Base-by-base conservation (phyloP, 192 early-diverging fungal species). In the Gaertneriomyces sp. region DNA sequence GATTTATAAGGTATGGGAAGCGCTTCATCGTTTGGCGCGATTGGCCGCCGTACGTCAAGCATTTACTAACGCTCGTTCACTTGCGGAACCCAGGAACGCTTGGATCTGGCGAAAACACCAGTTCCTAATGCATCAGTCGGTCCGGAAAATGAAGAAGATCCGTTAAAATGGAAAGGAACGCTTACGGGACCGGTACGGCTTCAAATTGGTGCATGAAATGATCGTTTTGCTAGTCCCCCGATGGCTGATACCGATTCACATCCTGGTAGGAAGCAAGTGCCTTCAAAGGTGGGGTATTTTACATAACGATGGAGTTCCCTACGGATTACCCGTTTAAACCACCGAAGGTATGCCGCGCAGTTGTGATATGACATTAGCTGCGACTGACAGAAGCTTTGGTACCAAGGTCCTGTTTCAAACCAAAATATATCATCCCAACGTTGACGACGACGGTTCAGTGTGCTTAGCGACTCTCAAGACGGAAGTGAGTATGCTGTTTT, bases 281-380 rank as follows among this genome's bases (percentile, higher is more conserved):
- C 6, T 92, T 88, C 74, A 78, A 85, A 70, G 85, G 86, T 14
- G 90, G 89, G n/a, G 62, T 78, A 6, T 92, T 92, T 69, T 76
- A 79, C 19, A 45, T 92, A 10, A 83, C 86, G 50, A 79, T 92
- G 44, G 74, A 77, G n/a, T 91, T 92, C 61, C 74, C 76, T 42
- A 68, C 77, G 6, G 89, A 92, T 45, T 92, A 90, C 66, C 90
- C 90, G 25, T 92, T 92, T 72, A 92, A 92, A 62, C 89, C 90
- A 20, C 90, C 90, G 56, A 80, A 76, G 65, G 89, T 89, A 43
- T 3, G 58, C 25, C 25, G 7, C 51, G 19, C 4, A 43, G 9
- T 43, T 43, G 3, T 43, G 20, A 57, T 43, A 16, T 54, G n/a
- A 16, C 11, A 4, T 72, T 44, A 12, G 11, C 51, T 25, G 25